Evolutionary conservation across 306 rosid species (phyloP).

Genomic region (Vigna mungo): DNA sequence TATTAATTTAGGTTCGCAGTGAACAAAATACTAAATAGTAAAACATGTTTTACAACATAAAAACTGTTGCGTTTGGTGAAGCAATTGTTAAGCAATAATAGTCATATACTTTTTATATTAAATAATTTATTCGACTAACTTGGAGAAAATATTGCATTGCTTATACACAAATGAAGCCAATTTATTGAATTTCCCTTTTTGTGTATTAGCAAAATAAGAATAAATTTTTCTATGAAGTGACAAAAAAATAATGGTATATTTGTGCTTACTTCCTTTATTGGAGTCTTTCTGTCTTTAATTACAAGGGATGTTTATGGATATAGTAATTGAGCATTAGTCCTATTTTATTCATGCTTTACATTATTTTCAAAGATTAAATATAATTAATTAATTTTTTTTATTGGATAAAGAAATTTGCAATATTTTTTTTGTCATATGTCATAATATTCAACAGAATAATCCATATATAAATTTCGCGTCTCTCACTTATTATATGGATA

Average conservation of each 20-base stretch:
- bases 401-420: no score
- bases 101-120: neutral
- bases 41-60: neutral
- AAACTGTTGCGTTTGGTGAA: neutral
- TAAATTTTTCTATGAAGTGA: neutral
- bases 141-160: neutral
- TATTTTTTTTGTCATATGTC: no score
- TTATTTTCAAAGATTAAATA: no score
- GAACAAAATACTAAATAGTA: neutral
- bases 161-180: neutral
- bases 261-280: neutral
- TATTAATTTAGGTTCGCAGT: slow-evolving; percentile 2
- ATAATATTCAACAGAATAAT: neutral
- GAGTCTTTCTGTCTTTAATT: neutral
- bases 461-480: neutral
- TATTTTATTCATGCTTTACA: no score
- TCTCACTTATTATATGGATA: neutral
- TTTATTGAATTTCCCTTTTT: neutral
- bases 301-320: neutral
- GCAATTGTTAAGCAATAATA: neutral
- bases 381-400: no score
- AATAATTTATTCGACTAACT: neutral
- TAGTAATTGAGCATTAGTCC: no score
- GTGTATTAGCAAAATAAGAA: neutral
- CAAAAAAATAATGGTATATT: no score